phyloP scores from a whole-genome alignment of 495 filamentous ascomycete genomes.

The Podospora pseudopauciseta region DNA sequence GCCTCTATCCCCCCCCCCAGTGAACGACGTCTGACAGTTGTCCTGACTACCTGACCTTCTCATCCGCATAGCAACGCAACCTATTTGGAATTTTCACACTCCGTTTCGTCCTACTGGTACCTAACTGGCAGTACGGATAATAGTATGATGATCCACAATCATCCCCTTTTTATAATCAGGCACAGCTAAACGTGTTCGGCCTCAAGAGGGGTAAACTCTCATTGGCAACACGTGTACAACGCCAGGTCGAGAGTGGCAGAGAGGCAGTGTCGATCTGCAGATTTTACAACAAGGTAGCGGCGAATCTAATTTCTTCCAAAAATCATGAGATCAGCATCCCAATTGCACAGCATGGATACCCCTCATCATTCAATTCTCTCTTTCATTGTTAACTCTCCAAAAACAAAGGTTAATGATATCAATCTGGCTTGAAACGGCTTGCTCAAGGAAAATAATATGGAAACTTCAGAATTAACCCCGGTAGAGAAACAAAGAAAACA shows the following conservation, averaged over 20 bases:
- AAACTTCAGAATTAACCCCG: not conserved
- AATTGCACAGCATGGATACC: not conserved
- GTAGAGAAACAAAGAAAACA: not conserved
- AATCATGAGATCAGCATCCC: not conserved
- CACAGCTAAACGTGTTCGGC: too few species aligned
- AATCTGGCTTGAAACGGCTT: slow-evolving; percentile 1
- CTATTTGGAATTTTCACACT: not conserved
- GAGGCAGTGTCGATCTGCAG: too few species aligned
- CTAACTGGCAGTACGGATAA: too few species aligned
- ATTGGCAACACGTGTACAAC: too few species aligned
- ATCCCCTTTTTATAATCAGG: too few species aligned
- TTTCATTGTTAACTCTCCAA: not conserved
- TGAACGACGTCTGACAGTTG: not conserved
- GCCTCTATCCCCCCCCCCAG: not conserved
- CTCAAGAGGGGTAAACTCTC: too few species aligned
- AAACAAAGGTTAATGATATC: not conserved
- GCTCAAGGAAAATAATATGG: not conserved
- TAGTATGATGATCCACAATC: too few species aligned
- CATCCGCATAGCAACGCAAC: not conserved
- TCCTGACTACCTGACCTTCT: not conserved
- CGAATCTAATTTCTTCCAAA: not conserved
- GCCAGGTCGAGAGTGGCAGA: too few species aligned
- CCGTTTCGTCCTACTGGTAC: too few species aligned
- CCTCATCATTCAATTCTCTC: not conserved
- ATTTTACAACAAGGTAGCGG: not conserved